These are phyloP conservation scores for Volvox carteri DNA, from an alignment of 163 green algal species.

Conservation along the genomic window DNA sequence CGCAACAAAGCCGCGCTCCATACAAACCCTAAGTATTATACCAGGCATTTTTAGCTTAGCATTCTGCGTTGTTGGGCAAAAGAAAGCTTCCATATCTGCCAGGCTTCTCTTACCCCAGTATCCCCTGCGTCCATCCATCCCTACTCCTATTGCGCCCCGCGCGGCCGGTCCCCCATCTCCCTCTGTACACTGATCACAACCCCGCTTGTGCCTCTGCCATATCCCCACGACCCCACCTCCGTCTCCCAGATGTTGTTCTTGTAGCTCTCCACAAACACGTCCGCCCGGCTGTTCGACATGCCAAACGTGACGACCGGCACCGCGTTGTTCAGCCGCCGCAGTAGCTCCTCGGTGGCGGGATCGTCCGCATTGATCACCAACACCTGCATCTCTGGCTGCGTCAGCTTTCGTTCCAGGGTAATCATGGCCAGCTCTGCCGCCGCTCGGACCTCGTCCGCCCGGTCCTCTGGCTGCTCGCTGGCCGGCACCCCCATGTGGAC, in stretches of 20 bases:
- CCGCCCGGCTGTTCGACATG: constrained; percentile 69
- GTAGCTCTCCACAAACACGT: constrained; percentile 79
- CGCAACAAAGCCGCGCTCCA: too few species aligned
- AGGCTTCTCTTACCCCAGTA: too few species aligned
- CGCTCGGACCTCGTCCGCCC: not conserved
- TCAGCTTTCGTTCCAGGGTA: constrained; percentile 74
- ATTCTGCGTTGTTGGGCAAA: too few species aligned
- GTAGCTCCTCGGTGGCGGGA: constrained; percentile 47
- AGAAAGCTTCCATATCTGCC: too few species aligned
- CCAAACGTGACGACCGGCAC: constrained; percentile 91
- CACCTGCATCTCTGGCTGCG: constrained; percentile 76
- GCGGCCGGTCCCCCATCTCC: too few species aligned
- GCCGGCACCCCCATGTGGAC: not conserved
- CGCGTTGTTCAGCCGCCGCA: constrained; percentile 28
- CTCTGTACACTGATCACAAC: too few species aligned
- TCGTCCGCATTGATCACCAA: constrained; percentile 93
- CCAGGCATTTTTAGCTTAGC: too few species aligned
- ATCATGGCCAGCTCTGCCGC: not conserved
- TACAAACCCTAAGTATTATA: too few species aligned
- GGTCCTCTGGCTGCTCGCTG: not conserved
- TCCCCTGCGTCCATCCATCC: too few species aligned
- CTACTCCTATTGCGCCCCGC: too few species aligned
- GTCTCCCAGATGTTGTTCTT: constrained; percentile 88
- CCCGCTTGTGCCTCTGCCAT: too few species aligned
- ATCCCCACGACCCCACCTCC: too few species aligned